Conservation (phyloP, 208 protist species). For the Leishmania turanica region DNA sequence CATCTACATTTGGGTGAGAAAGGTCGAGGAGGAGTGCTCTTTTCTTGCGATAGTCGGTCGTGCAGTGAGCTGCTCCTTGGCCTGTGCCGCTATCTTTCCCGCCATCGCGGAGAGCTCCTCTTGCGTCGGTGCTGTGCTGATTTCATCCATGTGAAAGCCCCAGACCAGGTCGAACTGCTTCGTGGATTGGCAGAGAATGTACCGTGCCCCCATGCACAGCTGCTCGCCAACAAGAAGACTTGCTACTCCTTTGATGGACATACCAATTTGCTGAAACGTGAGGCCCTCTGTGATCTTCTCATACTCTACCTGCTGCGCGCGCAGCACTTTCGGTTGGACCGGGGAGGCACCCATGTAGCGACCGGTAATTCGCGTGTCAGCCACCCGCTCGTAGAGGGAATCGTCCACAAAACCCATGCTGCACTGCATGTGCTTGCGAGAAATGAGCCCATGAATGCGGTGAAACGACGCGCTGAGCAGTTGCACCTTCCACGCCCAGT, state of each 20-base stretch:
- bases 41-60: not conserved
- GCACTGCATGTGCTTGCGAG: conserved; percentile 55
- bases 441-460: conserved; percentile 64
- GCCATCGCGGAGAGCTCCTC: conserved; percentile 29
- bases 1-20: conserved; percentile 29
- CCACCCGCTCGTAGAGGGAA: conserved; percentile 59
- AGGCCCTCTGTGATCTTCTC: conserved; percentile 52
- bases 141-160: conserved; percentile 84
- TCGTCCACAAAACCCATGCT: conserved; percentile 85
- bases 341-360: conserved; percentile 25
- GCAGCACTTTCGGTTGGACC: conserved; percentile 36
- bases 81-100: conserved; percentile 17
- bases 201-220: conserved; percentile 86
- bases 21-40: conserved; percentile 15
- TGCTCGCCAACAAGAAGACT: conserved; percentile 77
- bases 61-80: conserved; percentile 10
- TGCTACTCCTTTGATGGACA: conserved; percentile 56
- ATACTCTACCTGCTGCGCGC: conserved; percentile 63
- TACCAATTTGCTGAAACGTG: conserved; percentile 72
- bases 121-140: conserved; percentile 15
- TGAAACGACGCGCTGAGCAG: conserved; percentile 68
- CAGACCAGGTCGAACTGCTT: conserved; percentile 61
- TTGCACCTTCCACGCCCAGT: conserved; percentile 70
- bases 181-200: conserved; percentile 68
- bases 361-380: conserved; percentile 37